Evolutionary conservation across 345 rosid species (phyloP), one percentile per base, ranked within the genome.

Genomic region (Nephelium lappaceum): DNA sequence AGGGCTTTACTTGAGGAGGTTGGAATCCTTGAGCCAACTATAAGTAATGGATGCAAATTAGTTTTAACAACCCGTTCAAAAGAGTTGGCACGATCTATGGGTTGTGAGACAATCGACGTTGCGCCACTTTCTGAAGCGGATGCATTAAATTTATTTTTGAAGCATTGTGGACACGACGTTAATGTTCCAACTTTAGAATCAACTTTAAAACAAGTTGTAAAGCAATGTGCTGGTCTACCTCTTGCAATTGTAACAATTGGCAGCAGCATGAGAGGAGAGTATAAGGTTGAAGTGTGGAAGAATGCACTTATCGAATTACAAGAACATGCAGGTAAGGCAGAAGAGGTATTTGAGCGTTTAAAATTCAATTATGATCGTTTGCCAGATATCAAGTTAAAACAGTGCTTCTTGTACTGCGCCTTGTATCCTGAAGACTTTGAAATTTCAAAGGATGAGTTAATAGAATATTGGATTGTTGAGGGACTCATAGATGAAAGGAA

Each of bases 321-420:
- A 74, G 79, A 65, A 51, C 0, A 9, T 0, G 11, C 36, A 21
- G 12, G 27, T 11, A n/a, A 9, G 27, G 10, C 10, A 42, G 55
- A 49, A 3, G 18, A 78, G 5, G 51, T 85, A 47, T 39, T 78
- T 19, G 31, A 8, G 7, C 27, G 16, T 24, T 12, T 78, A 5
- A 41, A 27, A 5, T 77, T 73, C 5, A 79, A 77, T 51, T 84
- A 62, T 57, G 61, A 49, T 4, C 65, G 49, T 18, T 79, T 82
- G 77, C 41, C 55, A 0, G 71, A 74, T 61, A 24, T 5, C 39
- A 57, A 72, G 11, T n/a, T 78, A 0, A 77, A 63, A 27, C 43
- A 43, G 0, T 77, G 86, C 62, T 80, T 87, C 61, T 36, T 81
- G 0, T 65, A 5, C n/a, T 81, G 72, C 19, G 76, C 81, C 16